These are phyloP conservation scores for Peronospora belbahrii DNA, from an alignment of 352 stramenopile genomes.

Conservation along the genomic window DNA sequence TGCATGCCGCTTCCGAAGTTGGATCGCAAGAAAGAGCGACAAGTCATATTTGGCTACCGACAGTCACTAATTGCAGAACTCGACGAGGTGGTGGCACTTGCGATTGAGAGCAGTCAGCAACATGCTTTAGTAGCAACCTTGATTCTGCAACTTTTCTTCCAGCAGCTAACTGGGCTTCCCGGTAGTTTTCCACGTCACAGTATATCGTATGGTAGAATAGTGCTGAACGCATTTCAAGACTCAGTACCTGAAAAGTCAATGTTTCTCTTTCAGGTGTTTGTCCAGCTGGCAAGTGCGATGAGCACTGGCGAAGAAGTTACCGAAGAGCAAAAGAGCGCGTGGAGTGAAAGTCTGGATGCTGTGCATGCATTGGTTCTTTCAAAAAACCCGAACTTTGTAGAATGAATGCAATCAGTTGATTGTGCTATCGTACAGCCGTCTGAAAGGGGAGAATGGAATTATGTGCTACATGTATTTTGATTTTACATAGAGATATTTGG, in stretches of 20 bases:
- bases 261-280: conserved; percentile 24
- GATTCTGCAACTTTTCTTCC: conserved; percentile 59
- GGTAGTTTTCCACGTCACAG: conserved; percentile 35
- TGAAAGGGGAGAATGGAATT: conserved; percentile 5
- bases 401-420: conserved; percentile 15
- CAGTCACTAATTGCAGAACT: conserved; percentile 40
- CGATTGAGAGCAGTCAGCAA: conserved; percentile 14
- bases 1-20: conserved; percentile 73
- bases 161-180: conserved; percentile 51
- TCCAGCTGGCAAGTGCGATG: conserved; percentile 9
- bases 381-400: conserved; percentile 31
- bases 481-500: conserved; percentile 2
- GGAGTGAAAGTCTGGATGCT: conserved; percentile 21
- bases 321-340: conserved; percentile 12
- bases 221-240: conserved; percentile 37
- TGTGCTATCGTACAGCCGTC: not conserved
- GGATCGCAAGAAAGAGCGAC: conserved; percentile 78
- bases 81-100: conserved; percentile 18
- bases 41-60: conserved; percentile 58
- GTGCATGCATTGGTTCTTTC: conserved; percentile 27
- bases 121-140: conserved; percentile 19
- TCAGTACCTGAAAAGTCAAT: conserved; percentile 30
- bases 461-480: conserved; percentile 8
- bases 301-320: conserved; percentile 5
- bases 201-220: conserved; percentile 26